Base-by-base conservation (phyloP, 1,284 basidiomycete species). In the Bjerkandera adusta region DNA sequence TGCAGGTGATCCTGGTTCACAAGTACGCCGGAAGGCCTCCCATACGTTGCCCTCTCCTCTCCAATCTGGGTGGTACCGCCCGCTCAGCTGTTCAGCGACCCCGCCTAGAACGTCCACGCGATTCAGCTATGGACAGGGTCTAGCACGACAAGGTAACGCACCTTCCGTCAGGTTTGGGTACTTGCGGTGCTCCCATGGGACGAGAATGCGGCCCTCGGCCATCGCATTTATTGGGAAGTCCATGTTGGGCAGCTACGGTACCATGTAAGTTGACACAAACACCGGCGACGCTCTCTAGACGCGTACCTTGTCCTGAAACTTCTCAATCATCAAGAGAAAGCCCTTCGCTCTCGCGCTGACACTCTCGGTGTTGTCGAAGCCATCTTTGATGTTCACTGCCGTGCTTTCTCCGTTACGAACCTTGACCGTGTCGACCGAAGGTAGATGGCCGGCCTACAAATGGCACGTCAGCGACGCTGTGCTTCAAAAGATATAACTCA, bases 1-100 rank as follows among this genome's bases (percentile, higher is more conserved):
- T 1, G 94, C 91, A 41, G 85, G 74, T 3, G 85, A 81, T 2
- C 76, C 67, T 0, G 91, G 91, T n/a, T 80, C 70, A 62, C 94
- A 97, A 0, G 92, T 91, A n/a, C 91, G 80, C 13, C 92, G 79
- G 73, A 86, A 96, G 0, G 90, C 80, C 50, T 96, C 91, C 94
- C 94, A 97, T 22, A 94, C 88, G 47, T 77, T 90, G 3, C 92
- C 91, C 44, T 85, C 74, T 8, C 83, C 82, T 26, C 71, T 68
- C 94, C 94, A 97, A 65, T 94, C 91, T 16, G 91, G 77, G 26
- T 77, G 72, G 60, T 92, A 92, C n/a, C 76, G 72, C 7, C 78
- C 78, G 13, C 78, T 81, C 3, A 89, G 68, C 55, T 88, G 76
- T n/a, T 72, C 63, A 48, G 79, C 67, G 48, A 85, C 69, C 20